phyloP scores from a whole-genome alignment of 805 yeast species.

The Pichia californica region DNA sequence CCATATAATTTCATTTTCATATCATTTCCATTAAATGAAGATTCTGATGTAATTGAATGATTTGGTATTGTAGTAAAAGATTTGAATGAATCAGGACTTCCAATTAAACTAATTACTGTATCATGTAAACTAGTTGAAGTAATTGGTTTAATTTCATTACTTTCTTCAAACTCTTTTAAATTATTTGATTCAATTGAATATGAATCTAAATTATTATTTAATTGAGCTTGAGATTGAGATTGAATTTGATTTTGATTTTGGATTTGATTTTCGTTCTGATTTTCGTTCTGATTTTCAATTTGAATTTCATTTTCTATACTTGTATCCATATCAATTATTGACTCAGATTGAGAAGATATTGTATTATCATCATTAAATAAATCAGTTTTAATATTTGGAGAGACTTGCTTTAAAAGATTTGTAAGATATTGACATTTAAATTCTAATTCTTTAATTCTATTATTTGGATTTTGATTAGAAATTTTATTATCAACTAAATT shows the following conservation, averaged over 20 bases:
- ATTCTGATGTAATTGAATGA: neutral
- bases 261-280: too few relatives aligned
- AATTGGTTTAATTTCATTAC: neutral
- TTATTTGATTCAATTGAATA: too few relatives aligned
- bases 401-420: neutral
- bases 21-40: neutral
- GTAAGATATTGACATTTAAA: neutral
- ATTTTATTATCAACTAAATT: neutral
- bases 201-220: too few relatives aligned
- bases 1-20: neutral
- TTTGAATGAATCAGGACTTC: slow-evolving; percentile 3
- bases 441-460: neutral
- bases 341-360: too few relatives aligned
- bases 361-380: neutral
- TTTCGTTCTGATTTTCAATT: too few relatives aligned
- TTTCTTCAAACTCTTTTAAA: neutral
- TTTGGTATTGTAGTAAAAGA: neutral
- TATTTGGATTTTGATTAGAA: neutral
- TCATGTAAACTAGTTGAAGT: slow-evolving; percentile 1
- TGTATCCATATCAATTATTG: too few relatives aligned
- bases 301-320: too few relatives aligned
- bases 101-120: slow-evolving; percentile 2
- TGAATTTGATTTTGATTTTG: neutral
- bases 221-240: too few relatives aligned
- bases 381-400: neutral